Base-by-base conservation (phyloP, 352 stramenopile genomes). In the Blastocystis sp. region DNA sequence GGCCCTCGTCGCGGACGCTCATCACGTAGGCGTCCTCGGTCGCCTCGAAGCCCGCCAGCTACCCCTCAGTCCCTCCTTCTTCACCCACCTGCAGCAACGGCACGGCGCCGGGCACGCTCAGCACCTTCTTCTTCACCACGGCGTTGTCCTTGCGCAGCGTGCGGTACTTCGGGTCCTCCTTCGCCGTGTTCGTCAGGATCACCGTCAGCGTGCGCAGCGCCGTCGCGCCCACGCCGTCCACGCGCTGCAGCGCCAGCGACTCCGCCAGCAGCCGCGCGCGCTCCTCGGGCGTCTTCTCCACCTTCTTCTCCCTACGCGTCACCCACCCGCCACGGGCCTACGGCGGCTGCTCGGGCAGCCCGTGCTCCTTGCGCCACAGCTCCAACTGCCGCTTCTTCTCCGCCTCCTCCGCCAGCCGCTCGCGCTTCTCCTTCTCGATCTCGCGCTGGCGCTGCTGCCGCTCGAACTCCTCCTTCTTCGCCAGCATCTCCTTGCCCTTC, bases 161-260 rank as follows among this genome's bases (percentile, higher is more conserved):
- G 28, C 71, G 42, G 43, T 64, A 81, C 48, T 81, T 81, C 9
- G 71, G 71, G 43, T 81, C 71, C 57, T 81, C 71, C 48, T 81
- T 81, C 0, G 43, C 71, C 38, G 71, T 65, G 48, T 81, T 81
- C 43, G 21, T 34, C 24, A 81, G 71, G 48, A 81, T 81, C 48
- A 38, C 71, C 21, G 38, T 28, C 21, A 81, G 9, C 54, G 71
- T 81, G 11, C 48, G 11, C 48, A 81, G 45, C 19, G 71, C 71
- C 21, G 6, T 21, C 9, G 7, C 7, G 17, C 71, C 71, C 34
- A 54, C 71, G 38, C 66, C 66, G 21, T 65, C 57, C 7, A 65
- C n/a, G 38, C 43, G 42, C n/a, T 81, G 71, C 28, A 81, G 48
- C 54, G 52, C 52, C 48, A 81, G 14, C 60, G 71, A 81, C 43